Conservation (phyloP, 331 rosid genomes). For the Stylosanthes scabra region DNA sequence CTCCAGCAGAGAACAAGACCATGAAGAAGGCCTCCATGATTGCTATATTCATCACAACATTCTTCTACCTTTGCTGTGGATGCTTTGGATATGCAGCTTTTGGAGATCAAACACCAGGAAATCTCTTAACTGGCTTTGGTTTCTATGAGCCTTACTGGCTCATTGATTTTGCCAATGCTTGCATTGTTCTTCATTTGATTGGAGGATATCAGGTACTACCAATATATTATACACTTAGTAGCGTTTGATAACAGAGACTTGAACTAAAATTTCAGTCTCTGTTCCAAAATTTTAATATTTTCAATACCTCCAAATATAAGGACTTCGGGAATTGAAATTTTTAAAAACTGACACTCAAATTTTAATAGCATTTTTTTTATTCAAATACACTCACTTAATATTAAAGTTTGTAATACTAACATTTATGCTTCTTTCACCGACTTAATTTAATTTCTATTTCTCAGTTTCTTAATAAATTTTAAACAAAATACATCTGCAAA, state of each 20-base stretch:
- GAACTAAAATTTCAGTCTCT: no score
- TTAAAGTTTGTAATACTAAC: no score
- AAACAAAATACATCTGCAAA: no score
- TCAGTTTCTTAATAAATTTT: no score
- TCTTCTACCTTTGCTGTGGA: slow-evolving; percentile 86
- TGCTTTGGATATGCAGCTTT: slow-evolving; percentile 92
- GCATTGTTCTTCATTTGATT: slow-evolving; percentile 75
- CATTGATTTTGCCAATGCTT: slow-evolving; percentile 83
- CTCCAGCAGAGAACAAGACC: slow-evolving; percentile 80
- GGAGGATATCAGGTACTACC: slow-evolving; percentile 95
- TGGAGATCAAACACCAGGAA: slow-evolving; percentile 79
- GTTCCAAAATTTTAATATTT: no score
- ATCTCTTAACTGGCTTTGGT: slow-evolving; percentile 84
- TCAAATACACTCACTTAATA: no score
- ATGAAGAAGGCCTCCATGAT: slow-evolving; percentile 80
- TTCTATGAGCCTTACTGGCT: slow-evolving; percentile 90
- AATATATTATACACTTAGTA: not conserved
- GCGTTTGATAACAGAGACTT: no score
- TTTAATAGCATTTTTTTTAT: no score
- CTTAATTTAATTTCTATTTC: no score
- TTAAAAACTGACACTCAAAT: no score
- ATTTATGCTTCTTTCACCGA: no score
- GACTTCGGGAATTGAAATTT: no score
- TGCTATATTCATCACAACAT: slow-evolving; percentile 66
- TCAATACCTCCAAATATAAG: slow-evolving; percentile 2